Evolutionary conservation across 208 protist genomes (phyloP).

Genomic region (Porcisia hertigi): DNA sequence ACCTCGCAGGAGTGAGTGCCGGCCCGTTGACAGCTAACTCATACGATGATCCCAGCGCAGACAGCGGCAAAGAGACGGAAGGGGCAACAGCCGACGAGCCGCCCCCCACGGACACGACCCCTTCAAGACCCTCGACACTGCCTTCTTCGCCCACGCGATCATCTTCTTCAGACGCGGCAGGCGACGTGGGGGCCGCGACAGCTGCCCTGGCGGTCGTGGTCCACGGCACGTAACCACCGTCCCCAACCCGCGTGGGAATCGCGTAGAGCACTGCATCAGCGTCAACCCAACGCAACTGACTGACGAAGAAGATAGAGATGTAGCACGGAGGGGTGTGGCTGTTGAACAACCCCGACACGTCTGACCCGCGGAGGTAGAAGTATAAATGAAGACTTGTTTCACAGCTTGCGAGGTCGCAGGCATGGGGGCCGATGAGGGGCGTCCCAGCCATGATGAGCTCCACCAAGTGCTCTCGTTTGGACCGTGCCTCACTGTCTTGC

Average conservation of each 20-base stretch:
- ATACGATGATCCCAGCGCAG: background rate
- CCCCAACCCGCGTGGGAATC: constrained; percentile 70
- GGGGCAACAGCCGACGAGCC: background rate
- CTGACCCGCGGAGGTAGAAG: constrained; percentile 78
- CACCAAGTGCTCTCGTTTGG: constrained; percentile 53
- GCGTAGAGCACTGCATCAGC: constrained; percentile 70
- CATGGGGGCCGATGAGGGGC: constrained; percentile 72
- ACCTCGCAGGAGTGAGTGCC: no score
- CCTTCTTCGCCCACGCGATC: constrained; percentile 9
- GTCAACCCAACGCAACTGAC: constrained; percentile 58
- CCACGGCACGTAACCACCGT: constrained; percentile 70
- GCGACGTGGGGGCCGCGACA: background rate
- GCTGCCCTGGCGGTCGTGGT: background rate
- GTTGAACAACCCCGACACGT: constrained; percentile 61
- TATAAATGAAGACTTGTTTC: constrained; percentile 63
- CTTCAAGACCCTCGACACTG: background rate
- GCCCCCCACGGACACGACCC: background rate
- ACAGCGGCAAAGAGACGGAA: constrained; percentile 1
- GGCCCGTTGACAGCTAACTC: background rate
- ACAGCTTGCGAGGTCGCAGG: constrained; percentile 59
- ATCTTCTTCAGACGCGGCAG: constrained; percentile 13
- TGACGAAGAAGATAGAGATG: constrained; percentile 71
- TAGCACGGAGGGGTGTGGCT: constrained; percentile 67
- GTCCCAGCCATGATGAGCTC: constrained; percentile 60
- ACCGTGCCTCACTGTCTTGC: constrained; percentile 41